Conservation (phyloP, 345 rosid genomes). For the Lagerstroemia speciosa region DNA sequence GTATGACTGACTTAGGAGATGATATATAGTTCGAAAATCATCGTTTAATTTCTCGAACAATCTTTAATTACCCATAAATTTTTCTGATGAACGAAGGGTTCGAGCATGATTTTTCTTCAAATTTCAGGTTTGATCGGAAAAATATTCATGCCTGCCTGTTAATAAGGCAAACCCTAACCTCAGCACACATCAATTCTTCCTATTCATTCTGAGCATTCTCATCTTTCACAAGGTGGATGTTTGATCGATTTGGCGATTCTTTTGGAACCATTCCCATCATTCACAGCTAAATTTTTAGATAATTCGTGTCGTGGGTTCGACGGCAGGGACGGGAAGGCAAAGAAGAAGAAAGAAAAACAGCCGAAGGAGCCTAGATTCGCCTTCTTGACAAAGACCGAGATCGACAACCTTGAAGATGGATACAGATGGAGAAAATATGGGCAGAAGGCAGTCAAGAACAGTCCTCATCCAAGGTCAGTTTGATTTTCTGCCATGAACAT, state of each 20-base stretch:
- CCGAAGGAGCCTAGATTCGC: constrained; percentile 25
- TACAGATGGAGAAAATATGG: constrained; percentile 41
- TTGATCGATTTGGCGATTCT: neutral
- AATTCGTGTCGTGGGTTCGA: too few relatives aligned
- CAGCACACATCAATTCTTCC: too few relatives aligned
- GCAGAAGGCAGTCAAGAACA: constrained; percentile 36
- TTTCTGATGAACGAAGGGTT: too few relatives aligned
- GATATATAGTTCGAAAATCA: too few relatives aligned
- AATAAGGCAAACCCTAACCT: too few relatives aligned
- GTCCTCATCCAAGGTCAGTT: constrained; percentile 24
- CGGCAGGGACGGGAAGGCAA: constrained; percentile 23
- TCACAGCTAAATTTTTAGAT: neutral
- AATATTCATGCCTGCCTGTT: too few relatives aligned
- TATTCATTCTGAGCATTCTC: too few relatives aligned
- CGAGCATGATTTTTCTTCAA: too few relatives aligned
- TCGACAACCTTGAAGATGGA: constrained; percentile 36
- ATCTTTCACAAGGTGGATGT: neutral
- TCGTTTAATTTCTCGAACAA: too few relatives aligned
- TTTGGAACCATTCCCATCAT: neutral
- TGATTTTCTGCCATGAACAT: neutral
- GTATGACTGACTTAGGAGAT: too few relatives aligned
- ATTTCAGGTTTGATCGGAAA: too few relatives aligned
- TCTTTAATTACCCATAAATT: too few relatives aligned
- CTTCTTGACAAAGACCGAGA: constrained; percentile 30
- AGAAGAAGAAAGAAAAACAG: constrained; percentile 26